Conservation (phyloP, 75 land plant species). For the Picea sitchensis region DNA sequence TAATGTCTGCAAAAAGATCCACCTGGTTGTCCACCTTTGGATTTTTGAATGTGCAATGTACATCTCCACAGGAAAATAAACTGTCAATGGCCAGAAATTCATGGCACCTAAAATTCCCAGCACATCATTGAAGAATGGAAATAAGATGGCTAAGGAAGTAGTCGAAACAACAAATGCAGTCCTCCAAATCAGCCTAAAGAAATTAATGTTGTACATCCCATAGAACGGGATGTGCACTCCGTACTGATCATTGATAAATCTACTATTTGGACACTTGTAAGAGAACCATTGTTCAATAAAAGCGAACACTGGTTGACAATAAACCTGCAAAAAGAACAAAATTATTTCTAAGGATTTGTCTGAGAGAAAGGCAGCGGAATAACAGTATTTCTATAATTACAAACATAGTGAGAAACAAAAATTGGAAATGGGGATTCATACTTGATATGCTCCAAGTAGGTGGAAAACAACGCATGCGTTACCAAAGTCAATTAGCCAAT, state of each 20-base stretch:
- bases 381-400: too few species aligned
- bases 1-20: constrained; percentile 20
- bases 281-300: constrained; percentile 20
- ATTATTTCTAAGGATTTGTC: too few species aligned
- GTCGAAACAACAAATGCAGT: constrained; percentile 39
- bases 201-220: constrained; percentile 17
- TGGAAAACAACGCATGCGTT: constrained; percentile 22
- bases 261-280: constrained; percentile 26
- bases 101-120: constrained; percentile 39
- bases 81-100: constrained; percentile 44
- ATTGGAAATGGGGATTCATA: neutral
- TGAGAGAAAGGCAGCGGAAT: too few species aligned
- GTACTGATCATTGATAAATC: constrained; percentile 12
- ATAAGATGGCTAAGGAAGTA: constrained; percentile 25
- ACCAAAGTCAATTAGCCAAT: constrained; percentile 21
- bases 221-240: constrained; percentile 17
- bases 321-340: constrained; percentile 21
- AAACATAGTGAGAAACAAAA: too few species aligned
- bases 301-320: constrained; percentile 34
- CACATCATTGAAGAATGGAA: constrained; percentile 42
- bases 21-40: constrained; percentile 21
- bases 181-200: constrained; percentile 38
- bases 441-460: constrained; percentile 25
- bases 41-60: constrained; percentile 18
- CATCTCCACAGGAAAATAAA: constrained; percentile 47